Base-by-base conservation (phyloP, 805 yeast species). In the Lipomyces oligophaga region DNA sequence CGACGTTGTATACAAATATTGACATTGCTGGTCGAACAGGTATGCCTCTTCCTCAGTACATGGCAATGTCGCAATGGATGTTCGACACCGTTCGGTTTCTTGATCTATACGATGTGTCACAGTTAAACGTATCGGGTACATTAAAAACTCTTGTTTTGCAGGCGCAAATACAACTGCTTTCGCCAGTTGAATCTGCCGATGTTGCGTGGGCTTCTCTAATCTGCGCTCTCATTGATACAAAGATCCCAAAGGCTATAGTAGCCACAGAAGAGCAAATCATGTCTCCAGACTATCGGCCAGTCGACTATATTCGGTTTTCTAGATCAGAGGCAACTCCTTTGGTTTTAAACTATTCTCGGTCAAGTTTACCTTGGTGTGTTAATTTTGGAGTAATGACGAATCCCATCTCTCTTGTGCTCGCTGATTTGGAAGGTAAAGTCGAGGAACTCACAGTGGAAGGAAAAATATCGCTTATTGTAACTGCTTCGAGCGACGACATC, bases 131-230 rank as follows among this genome's bases (percentile, higher is more conserved):
- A 4, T 11, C 24, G 27, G 22, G 21, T 25, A 36, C 26, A 5
- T 21, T 38, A 4, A 67, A 74, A 5, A 71, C 75, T 45, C 77
- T 74, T 63, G 82, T 81, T 2, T 61, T 86, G 24, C 79, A 79
- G 62, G 84, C 87, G 2, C 79, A 80, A 58, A 69, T 85, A 31
- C 80, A 81, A 58, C 82, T 85, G 1, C 81, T 83, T 85, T 75
- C 85, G 47, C 85, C 90, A 2, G 67, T 85, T 28, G 74, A 85
- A 47, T 88, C 88, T 0, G 85, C 90, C 59, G 94, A 84, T 59
- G 63, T 80, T 11, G 80, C 84, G 41, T 81, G 86, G 77, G 76
- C 76, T 15, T 76, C 89, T 3, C 63, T 84, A 32, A 55, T 82
- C 8, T 63, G 71, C 34, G 87, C 90, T 0, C 65, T 86, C 49